Percentiles rank a stretch among this genome's conserved stretches.
Evolutionary conservation across 257 asterid species (phyloP).

Genomic region (Nicotiana tomentosiformis): DNA sequence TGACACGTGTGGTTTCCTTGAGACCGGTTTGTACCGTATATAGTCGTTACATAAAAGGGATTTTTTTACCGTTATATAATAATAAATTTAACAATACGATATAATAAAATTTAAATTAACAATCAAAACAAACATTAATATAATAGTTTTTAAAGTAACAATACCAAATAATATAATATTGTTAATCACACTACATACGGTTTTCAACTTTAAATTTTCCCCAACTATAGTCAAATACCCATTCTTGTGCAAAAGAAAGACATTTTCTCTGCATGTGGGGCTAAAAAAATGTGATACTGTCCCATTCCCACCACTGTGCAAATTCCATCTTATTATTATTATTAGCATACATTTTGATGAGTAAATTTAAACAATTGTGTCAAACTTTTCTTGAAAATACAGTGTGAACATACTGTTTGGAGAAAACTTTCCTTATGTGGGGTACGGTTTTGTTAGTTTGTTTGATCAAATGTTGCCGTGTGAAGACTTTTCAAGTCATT

Average conservation of each 20-base stretch:
- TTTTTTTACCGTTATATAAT: too few species aligned
- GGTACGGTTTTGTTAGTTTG: background rate
- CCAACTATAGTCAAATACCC: background rate
- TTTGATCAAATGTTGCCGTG: conserved; percentile 12
- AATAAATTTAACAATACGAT: too few species aligned
- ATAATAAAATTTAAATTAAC: too few species aligned
- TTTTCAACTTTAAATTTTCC: too few species aligned
- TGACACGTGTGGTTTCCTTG: too few species aligned
- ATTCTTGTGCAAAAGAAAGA: background rate
- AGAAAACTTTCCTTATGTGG: conserved; percentile 6
- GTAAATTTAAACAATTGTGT: background rate
- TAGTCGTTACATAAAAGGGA: too few species aligned
- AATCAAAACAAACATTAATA: too few species aligned
- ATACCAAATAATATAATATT: too few species aligned
- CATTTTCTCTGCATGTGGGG: background rate
- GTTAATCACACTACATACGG: too few species aligned
- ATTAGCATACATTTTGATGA: background rate
- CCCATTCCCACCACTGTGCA: background rate
- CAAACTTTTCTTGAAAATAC: background rate
- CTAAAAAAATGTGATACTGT: background rate
- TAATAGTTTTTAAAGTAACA: too few species aligned
- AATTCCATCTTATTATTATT: background rate
- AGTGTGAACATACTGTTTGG: background rate
- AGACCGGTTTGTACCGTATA: too few species aligned
- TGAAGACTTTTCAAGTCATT: conserved; percentile 21